Conservation (phyloP, 306 rosid species). For the Myrica gale region DNA sequence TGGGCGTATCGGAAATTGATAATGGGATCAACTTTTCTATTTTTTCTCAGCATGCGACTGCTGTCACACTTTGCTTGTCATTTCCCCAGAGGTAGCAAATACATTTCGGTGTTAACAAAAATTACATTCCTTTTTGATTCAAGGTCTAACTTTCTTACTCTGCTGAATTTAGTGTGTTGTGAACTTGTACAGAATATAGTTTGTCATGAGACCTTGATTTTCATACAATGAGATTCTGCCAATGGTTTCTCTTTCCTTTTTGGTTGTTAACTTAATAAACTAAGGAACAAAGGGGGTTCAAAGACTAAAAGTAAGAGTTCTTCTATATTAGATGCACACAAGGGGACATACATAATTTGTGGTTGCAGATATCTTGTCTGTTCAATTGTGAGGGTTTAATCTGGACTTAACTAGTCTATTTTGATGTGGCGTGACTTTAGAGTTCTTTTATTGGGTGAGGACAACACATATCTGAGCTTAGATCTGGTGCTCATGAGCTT, state of each 20-base stretch:
- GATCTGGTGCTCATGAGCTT: background rate
- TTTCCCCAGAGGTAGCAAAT: slow-evolving; percentile 53
- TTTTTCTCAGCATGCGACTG: slow-evolving; percentile 84
- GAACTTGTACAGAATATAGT: background rate
- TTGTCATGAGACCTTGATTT: background rate
- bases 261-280: background rate
- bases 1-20: slow-evolving; percentile 83
- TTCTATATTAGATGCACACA: background rate
- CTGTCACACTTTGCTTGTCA: slow-evolving; percentile 73
- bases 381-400: background rate
- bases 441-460: background rate
- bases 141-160: background rate
- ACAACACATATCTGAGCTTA: background rate
- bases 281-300: background rate
- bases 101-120: background rate
- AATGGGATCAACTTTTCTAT: slow-evolving; percentile 81
- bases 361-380: too few relatives aligned
- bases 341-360: background rate
- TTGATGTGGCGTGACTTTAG: background rate
- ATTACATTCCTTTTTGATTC: background rate
- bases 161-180: background rate
- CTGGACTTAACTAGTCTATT: background rate
- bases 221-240: background rate
- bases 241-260: background rate
- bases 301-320: background rate